A percentile compares a stretch with the other conserved stretches of the same genome.
Evolutionary conservation across 805 yeast genomes (phyloP).

Genomic region (Wickerhamiella domercqiae): DNA sequence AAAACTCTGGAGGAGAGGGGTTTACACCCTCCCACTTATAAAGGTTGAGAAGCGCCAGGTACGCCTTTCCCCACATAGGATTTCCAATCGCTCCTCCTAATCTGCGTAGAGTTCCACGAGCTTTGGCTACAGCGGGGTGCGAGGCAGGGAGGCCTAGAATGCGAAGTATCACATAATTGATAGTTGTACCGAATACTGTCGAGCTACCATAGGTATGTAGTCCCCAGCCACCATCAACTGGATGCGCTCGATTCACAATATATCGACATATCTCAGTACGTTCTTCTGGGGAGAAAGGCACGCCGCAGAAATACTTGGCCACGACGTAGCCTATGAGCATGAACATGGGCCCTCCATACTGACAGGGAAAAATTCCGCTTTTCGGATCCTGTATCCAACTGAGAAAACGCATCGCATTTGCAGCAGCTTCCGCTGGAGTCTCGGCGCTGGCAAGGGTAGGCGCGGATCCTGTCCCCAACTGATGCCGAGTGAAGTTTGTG

Average conservation of each 20-base stretch:
- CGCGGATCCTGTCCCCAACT: conserved; percentile 18
- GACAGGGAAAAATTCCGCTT: conserved; percentile 81
- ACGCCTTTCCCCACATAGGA: conserved; percentile 97
- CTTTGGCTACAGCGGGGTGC: conserved; percentile 66
- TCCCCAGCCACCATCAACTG: conserved; percentile 99
- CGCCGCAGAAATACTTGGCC: conserved; percentile 52
- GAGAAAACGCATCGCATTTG: conserved; percentile 61
- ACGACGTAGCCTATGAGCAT: conserved; percentile 81
- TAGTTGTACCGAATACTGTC: conserved; percentile 86
- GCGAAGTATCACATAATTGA: conserved; percentile 72
- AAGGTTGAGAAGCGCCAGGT: conserved; percentile 66
- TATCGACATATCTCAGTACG: conserved; percentile 65
- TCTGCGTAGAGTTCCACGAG: conserved; percentile 49
- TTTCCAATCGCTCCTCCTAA: conserved; percentile 81
- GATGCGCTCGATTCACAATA: conserved; percentile 82
- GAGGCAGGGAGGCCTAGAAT: conserved; percentile 57
- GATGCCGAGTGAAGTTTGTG: conserved; percentile 19
- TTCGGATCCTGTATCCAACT: conserved; percentile 51
- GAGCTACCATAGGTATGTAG: conserved; percentile 82
- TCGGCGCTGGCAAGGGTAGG: conserved; percentile 19
- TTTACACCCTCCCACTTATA: conserved; percentile 95
- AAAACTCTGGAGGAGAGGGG: conserved; percentile 94
- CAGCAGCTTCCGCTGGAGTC: conserved; percentile 32
- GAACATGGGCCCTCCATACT: conserved; percentile 97
- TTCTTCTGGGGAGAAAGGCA: conserved; percentile 51